phyloP scores from a whole-genome alignment of 805 yeast genomes.

The Kazachstania kunashirensis region DNA sequence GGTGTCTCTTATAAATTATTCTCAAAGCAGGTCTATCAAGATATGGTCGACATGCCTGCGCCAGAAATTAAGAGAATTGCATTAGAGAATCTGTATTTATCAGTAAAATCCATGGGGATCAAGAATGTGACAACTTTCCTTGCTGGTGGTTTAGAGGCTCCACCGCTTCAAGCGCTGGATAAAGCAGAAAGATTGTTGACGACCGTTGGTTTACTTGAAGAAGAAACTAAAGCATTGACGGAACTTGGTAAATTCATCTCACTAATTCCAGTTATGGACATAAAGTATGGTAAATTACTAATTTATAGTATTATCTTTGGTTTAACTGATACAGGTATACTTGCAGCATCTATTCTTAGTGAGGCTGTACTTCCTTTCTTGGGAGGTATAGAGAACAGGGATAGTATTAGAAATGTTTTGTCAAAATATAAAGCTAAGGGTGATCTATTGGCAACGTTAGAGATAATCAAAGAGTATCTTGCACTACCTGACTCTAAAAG shows the following conservation, averaged over 20 bases:
- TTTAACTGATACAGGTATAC: constrained; percentile 64
- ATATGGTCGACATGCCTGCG: constrained; percentile 63
- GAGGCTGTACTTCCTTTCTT: constrained; percentile 62
- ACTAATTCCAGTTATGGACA: constrained; percentile 70
- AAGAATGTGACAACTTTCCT: constrained; percentile 60
- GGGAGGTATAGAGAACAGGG: constrained; percentile 53
- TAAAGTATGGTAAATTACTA: constrained; percentile 73
- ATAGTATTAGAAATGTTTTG: constrained; percentile 42
- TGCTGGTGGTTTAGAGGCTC: constrained; percentile 73
- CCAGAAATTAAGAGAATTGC: constrained; percentile 87
- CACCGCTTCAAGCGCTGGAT: constrained; percentile 35
- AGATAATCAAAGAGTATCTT: constrained; percentile 49
- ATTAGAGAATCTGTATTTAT: constrained; percentile 69
- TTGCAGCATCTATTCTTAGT: constrained; percentile 69
- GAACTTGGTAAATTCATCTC: constrained; percentile 74
- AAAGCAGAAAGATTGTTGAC: constrained; percentile 40
- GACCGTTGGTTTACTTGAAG: constrained; percentile 63
- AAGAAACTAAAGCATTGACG: constrained; percentile 42
- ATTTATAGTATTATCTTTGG: constrained; percentile 77
- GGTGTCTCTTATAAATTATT: constrained; percentile 79
- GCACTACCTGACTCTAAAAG: constrained; percentile 17
- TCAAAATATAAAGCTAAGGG: constrained; percentile 38
- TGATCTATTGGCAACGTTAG: constrained; percentile 60
- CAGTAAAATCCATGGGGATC: constrained; percentile 85
- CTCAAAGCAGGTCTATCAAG: constrained; percentile 49